Evolutionary conservation across 495 filamentous ascomycete genomes (phyloP).

Genomic region (Xylaria bambusicola): DNA sequence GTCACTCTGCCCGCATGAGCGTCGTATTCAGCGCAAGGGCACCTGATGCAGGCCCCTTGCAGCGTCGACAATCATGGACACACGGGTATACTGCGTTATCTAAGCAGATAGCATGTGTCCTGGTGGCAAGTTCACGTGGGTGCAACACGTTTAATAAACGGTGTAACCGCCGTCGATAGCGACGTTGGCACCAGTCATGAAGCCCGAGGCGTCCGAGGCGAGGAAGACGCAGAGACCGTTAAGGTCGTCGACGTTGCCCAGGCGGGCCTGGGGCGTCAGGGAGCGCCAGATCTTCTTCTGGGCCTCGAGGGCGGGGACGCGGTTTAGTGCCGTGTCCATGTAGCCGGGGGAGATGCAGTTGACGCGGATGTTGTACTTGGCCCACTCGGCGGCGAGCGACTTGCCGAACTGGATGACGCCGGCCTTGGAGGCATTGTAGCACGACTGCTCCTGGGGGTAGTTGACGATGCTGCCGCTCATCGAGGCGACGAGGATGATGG

Average conservation of each 20-base stretch:
- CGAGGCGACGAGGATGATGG: constrained; percentile 71
- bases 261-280: constrained; percentile 69
- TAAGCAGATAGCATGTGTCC: background rate
- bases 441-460: constrained; percentile 75
- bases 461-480: constrained; percentile 81
- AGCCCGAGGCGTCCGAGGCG: constrained; percentile 69
- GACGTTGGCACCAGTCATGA: constrained; percentile 79
- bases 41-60: background rate
- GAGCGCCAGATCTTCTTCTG: constrained; percentile 80
- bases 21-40: background rate
- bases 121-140: background rate
- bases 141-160: constrained; percentile 36
- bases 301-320: constrained; percentile 69
- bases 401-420: constrained; percentile 75
- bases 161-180: constrained; percentile 69
- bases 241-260: constrained; percentile 74
- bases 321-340: constrained; percentile 78
- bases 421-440: constrained; percentile 81
- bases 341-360: constrained; percentile 80
- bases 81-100: background rate
- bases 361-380: constrained; percentile 71
- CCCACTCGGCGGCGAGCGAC: constrained; percentile 79
- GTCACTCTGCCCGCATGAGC: background rate
- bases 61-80: too few relatives aligned
- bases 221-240: constrained; percentile 79